phyloP scores from a whole-genome alignment of 1,284 basidiomycete genomes.

The Pascua sp. region DNA sequence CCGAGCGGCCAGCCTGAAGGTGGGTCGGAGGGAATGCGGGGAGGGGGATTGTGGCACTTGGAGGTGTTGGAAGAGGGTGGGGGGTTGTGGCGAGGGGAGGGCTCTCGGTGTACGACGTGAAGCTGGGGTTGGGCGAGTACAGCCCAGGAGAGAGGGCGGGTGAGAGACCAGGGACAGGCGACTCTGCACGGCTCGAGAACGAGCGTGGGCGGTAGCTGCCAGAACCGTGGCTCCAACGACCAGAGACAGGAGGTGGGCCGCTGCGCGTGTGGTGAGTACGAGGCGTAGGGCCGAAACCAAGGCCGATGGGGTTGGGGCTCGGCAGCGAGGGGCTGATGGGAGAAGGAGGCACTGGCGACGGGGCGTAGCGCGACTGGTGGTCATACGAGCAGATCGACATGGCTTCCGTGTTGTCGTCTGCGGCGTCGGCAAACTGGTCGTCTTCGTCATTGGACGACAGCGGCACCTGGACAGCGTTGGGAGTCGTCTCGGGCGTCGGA shows the following conservation, averaged over 20 bases:
- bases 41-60: constrained; percentile 6
- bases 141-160: constrained; percentile 20
- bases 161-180: constrained; percentile 17
- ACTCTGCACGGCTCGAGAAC: constrained; percentile 15
- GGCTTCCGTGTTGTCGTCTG: constrained; percentile 52
- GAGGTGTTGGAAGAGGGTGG: constrained; percentile 1
- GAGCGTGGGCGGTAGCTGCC: constrained; percentile 16
- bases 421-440: constrained; percentile 57
- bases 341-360: constrained; percentile 14
- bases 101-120: constrained; percentile 1
- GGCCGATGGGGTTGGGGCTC: constrained; percentile 14
- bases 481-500: constrained; percentile 10
- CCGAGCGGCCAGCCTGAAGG: constrained; percentile 4
- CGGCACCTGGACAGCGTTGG: constrained; percentile 1
- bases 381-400: constrained; percentile 22
- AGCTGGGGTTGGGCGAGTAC: constrained; percentile 15
- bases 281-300: constrained; percentile 10
- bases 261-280: constrained; percentile 12
- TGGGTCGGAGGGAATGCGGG: constrained; percentile 5
- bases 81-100: neutral
- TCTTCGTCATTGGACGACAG: constrained; percentile 26
- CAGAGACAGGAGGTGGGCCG: constrained; percentile 18
- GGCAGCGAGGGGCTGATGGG: constrained; percentile 6
- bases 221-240: constrained; percentile 17
- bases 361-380: constrained; percentile 3